These are phyloP conservation scores for Penicillium sp. DNA, from an alignment of 2,329 filamentous ascomycete genomes.

Conservation along the genomic window DNA sequence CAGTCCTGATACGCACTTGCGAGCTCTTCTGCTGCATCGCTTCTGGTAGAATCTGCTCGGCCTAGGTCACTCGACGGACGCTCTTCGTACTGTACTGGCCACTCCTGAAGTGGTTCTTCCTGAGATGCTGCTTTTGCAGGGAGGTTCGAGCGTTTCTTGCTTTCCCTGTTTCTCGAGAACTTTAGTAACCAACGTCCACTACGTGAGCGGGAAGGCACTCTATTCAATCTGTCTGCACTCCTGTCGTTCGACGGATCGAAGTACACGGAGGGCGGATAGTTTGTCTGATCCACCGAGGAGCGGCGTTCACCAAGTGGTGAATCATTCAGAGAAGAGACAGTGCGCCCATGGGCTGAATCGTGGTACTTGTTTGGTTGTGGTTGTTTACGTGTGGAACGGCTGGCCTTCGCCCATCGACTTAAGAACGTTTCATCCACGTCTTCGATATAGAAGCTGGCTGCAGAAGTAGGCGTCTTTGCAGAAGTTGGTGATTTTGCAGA, in stretches of 20 bases:
- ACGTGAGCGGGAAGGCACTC: constrained; percentile 7
- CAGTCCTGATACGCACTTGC: constrained; percentile 25
- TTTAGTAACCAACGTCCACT: constrained; percentile 10
- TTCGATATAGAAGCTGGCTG: constrained; percentile 1
- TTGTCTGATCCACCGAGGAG: neutral
- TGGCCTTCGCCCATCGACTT: neutral
- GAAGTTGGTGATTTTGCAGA: neutral
- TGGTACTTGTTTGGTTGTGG: neutral
- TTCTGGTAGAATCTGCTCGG: constrained; percentile 16
- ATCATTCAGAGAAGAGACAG: neutral
- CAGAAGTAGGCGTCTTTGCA: neutral
- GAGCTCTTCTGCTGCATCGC: constrained; percentile 16
- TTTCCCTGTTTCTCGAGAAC: constrained; percentile 14
- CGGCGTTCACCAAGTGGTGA: neutral
- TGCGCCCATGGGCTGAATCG: no score
- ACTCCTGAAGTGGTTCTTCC: constrained; percentile 8
- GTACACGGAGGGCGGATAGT: neutral
- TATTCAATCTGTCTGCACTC: neutral
- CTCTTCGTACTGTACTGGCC: constrained; percentile 10
- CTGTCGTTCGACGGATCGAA: neutral
- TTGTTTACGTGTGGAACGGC: neutral
- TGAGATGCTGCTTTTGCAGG: constrained; percentile 10
- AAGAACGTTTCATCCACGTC: neutral
- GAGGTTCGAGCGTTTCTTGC: constrained; percentile 3
- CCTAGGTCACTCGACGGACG: constrained; percentile 6